Base-by-base conservation (phyloP, 352 stramenopile genomes). In the Phytophthora macrochlamydospora region DNA sequence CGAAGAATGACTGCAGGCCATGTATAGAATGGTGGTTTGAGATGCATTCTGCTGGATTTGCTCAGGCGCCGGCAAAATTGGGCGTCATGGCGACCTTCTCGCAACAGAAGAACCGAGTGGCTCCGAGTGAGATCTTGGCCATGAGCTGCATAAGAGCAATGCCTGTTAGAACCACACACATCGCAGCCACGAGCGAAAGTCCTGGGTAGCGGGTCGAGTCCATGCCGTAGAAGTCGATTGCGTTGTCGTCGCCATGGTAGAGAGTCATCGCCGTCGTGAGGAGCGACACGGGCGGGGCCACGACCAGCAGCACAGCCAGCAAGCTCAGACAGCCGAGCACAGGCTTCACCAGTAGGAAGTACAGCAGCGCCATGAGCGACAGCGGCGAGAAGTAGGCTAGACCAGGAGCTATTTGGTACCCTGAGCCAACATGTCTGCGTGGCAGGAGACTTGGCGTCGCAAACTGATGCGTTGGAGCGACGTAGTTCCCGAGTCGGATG, bases 311-410 rank as follows among this genome's bases (percentile, higher is more conserved):
- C 18, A 81, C 54, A 14, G 73, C 62, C 7, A 80, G 5, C 0
- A 64, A 54, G 42, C 79, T 89, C 31, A 88, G 62, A 18, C 67
- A 44, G 14, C 74, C 75, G 30, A 92, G 60, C 50, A 67, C 56
- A 32, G 85, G 75, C 62, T 92, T 92, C 59, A 89, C 59, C 7
- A 75, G 65, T 53, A 81, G 58, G 54, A 89, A 91, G 61, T 92
- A 92, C 44, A 91, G 71, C 58, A 90, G 75, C 69, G 76, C 80
- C 70, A 87, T 80, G 42, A 92, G 69, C 30, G 81, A 87, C 35
- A 89, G 43, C 54, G 80, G 82, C 28, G 81, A 92, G 66, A 91
- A 87, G 61, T 62, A 59, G 38, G 71, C 51, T 13, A 92, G 65
- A 14, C 61, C 75, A 7, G 81, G 76, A 14, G 80, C 68, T 29